Conservation (phyloP, 2,329 filamentous ascomycete species). For the Trichophyton benhamiae region DNA sequence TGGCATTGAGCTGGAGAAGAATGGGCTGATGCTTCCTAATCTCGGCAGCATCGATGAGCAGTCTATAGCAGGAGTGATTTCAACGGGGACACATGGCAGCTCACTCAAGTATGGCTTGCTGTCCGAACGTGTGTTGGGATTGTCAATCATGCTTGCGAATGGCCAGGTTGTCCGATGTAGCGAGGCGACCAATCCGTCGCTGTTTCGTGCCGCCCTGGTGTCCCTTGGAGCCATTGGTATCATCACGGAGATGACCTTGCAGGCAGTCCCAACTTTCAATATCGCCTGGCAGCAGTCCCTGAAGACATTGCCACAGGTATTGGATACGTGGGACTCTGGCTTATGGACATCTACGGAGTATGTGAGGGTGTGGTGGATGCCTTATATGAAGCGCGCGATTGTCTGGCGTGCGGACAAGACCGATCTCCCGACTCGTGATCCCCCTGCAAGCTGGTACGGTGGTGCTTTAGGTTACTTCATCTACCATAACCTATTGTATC, state of each 20-base stretch:
- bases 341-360: constrained; percentile 82
- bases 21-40: constrained; percentile 77
- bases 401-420: constrained; percentile 83
- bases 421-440: constrained; percentile 45
- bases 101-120: constrained; percentile 73
- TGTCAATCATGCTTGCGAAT: constrained; percentile 73
- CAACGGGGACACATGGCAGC: constrained; percentile 87
- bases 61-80: constrained; percentile 81
- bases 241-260: constrained; percentile 76
- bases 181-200: constrained; percentile 52
- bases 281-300: constrained; percentile 77
- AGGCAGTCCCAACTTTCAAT: constrained; percentile 68
- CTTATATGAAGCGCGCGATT: constrained; percentile 76
- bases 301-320: constrained; percentile 54
- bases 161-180: constrained; percentile 62
- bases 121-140: constrained; percentile 59
- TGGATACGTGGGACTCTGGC: constrained; percentile 57
- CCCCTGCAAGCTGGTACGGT: constrained; percentile 66
- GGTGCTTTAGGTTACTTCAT: constrained; percentile 70
- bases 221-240: constrained; percentile 85
- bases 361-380: constrained; percentile 94
- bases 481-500: constrained; percentile 80
- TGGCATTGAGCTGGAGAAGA: constrained; percentile 57
- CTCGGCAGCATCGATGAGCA: constrained; percentile 92
- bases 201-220: constrained; percentile 79